Conservation (phyloP, 2,329 filamentous ascomycete species). For the Cucurbitaria berberidis region DNA sequence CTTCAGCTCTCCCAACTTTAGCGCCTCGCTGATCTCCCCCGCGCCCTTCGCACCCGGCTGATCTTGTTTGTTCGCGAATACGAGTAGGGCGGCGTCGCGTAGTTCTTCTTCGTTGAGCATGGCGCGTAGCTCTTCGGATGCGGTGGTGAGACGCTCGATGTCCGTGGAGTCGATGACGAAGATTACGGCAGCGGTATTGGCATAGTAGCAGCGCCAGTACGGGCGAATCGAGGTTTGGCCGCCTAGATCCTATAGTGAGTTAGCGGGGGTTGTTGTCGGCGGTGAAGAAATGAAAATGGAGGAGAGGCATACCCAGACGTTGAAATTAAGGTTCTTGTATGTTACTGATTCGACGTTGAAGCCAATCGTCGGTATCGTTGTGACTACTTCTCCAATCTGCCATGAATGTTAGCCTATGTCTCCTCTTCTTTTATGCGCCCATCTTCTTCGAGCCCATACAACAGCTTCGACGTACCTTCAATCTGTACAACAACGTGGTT, state of each 20-base stretch:
- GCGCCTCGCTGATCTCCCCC: constrained; percentile 92
- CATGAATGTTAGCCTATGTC: background rate
- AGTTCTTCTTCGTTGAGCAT: constrained; percentile 99
- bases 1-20: constrained; percentile 86
- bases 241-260: constrained; percentile 73
- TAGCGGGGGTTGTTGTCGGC: background rate
- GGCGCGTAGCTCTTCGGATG: constrained; percentile 86
- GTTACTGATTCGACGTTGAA: constrained; percentile 99
- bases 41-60: constrained; percentile 96
- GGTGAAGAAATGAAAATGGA: background rate
- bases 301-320: constrained; percentile 82
- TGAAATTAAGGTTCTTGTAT: constrained; percentile 98
- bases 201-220: constrained; percentile 99
- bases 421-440: background rate
- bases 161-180: constrained; percentile 99
- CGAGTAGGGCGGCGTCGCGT: constrained; percentile 86
- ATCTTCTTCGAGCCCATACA: background rate
- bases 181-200: constrained; percentile 96
- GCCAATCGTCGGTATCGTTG: constrained; percentile 97
- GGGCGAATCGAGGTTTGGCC: constrained; percentile 98
- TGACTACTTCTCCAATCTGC: constrained; percentile 97
- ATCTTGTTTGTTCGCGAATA: constrained; percentile 99
- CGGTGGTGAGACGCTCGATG: constrained; percentile 91
- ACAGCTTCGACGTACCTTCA: constrained; percentile 70
- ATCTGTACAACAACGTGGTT: constrained; percentile 92